Percentiles rank a stretch among this genome's conserved stretches.
phyloP scores from a whole-genome alignment of 495 filamentous ascomycete genomes.

The Hypoxylon rickii region DNA sequence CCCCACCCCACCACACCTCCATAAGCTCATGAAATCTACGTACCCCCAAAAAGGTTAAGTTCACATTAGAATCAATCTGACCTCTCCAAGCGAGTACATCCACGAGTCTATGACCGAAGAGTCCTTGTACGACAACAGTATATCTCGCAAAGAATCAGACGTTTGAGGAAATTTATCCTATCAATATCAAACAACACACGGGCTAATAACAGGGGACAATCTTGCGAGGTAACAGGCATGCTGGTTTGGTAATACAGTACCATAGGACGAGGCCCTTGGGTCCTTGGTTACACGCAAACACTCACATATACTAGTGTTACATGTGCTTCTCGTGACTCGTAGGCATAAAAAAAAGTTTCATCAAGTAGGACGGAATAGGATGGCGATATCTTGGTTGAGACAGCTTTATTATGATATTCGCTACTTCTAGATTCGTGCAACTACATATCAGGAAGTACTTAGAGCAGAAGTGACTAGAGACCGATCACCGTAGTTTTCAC shows the following conservation, averaged over 20 bases:
- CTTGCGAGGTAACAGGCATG: no score
- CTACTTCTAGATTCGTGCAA: not conserved
- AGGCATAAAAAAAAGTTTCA: not conserved
- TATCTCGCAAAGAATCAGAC: not conserved
- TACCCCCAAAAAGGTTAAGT: no score
- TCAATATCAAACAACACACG: no score
- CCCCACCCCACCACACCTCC: constrained; percentile 1
- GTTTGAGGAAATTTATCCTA: no score
- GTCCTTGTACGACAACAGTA: no score
- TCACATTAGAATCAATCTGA: no score
- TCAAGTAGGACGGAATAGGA: not conserved
- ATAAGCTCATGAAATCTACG: no score
- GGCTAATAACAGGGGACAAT: no score
- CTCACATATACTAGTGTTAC: constrained; percentile 10
- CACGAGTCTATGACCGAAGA: no score
- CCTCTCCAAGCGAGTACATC: no score
- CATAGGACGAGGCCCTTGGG: not conserved
- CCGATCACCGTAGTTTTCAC: no score
- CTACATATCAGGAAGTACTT: not conserved
- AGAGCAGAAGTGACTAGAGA: no score
- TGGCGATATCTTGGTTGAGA: constrained; percentile 3
- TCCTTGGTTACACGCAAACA: constrained; percentile 14
- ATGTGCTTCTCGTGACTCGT: not conserved
- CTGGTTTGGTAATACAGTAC: constrained; percentile 9
- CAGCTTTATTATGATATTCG: not conserved